Base-by-base conservation (phyloP, 2,329 filamentous ascomycete genomes). In the Fusarium avenaceum region DNA sequence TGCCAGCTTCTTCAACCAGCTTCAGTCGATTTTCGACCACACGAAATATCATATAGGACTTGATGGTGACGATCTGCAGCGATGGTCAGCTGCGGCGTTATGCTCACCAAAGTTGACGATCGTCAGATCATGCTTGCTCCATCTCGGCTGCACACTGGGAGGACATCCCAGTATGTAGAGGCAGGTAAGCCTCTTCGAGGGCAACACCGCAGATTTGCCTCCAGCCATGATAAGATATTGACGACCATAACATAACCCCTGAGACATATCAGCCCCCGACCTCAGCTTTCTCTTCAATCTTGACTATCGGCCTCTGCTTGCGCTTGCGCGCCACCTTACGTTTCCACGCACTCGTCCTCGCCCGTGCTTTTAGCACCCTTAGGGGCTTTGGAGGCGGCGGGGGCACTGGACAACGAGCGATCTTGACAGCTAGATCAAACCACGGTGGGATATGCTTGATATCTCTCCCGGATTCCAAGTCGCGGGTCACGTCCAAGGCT, bases 401-500 rank as follows among this genome's bases (percentile, higher is more conserved):
- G 49, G 54, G 54, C 10, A 50, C 11, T 7, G 48, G 51, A 45
- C 30, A 42, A n/a, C 19, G 42, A n/a, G 57, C 65, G 22, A 66
- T 51, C 13, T 32, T 52, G n/a, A n/a, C 40, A 30, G 67, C 62
- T n/a, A 53, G 22, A 6, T 22, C 9, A 15, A 52, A 42, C 65
- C 65, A 69, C 6, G 20, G 4, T 11, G 51, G 64, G 10, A 63
- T 20, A n/a, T 15, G 17, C 2, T 24, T 3, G 15, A 15, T n/a
- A 30, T 22, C 8, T 26, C 19, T 24, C 13, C 32, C 30, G 32
- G 42, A 5, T 4, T 47, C 20, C n/a, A 43, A 30, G 26, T 65
- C 40, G 10, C 28, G 46, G 32, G 17, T 30, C 8, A 52, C 42
- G 85, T 78, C 49, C 82, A 81, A 38, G 63, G 77, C 8, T 84